Base-by-base conservation (phyloP, 371 early-diverging fungal species). In the Rhizomucor miehei region DNA sequence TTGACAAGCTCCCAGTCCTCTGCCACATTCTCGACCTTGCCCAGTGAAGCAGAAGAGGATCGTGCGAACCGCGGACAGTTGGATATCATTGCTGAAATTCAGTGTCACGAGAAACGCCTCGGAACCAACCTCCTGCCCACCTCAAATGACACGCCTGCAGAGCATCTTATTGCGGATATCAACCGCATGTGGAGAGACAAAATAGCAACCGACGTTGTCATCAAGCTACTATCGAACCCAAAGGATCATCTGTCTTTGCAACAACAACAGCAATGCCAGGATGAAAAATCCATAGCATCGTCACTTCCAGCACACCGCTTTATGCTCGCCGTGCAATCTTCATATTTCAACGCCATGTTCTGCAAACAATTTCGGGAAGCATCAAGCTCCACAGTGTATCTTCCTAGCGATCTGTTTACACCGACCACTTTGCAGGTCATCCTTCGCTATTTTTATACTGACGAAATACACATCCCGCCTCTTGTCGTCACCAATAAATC, bases 301-400 rank as follows among this genome's bases (percentile, higher is more conserved):
- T 54, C 66, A 6, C 63, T 67, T 13, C 37, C 57, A 25, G 71
- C 67, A 0, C 78, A 78, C 57, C 59, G 65, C 2, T 78, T 70
- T 37, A 44, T 78, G 2, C 52, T 78, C 14, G 75, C 78, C 14
- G 65, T 71, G 2, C 73, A 67, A 16, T 78, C 75, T 5, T 37
- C 75, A 6, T 75, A 78, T 45, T 74, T 78, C 43, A 55, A 69
- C 48, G 56, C 71, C 13, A 51, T 78, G 37, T 71, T 78, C 44
- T 73, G 69, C 54, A 52, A 43, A 17, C 48, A 64, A 11, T 60
- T 65, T 44, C 49, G 56, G 14, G 65, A 69, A 20, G 46, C 52
- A 1, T 41, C 54, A 2, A 48, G 52, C 35, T 48, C 56, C 9
- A 60, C 56, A 2, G 50, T 69, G 1, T 55, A 58, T 51, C 40